Evolutionary conservation across 2,329 filamentous ascomycete genomes (phyloP).

Genomic region (Fonsecaea erecta): DNA sequence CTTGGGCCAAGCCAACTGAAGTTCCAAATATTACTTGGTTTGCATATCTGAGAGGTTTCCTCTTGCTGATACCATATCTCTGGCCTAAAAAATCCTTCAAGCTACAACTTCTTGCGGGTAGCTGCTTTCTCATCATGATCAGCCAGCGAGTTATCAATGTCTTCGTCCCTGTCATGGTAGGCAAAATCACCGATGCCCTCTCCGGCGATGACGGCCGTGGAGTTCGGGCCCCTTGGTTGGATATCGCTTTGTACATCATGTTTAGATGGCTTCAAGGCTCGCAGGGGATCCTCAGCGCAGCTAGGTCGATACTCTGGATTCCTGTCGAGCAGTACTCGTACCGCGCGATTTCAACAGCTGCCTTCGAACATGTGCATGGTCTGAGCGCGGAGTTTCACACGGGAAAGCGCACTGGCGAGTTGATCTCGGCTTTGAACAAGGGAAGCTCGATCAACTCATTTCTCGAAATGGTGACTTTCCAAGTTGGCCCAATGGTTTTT

Average conservation of each 20-base stretch:
- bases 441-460: constrained; percentile 96
- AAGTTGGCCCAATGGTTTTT: constrained; percentile 91
- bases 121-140: constrained; percentile 81
- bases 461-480: constrained; percentile 93
- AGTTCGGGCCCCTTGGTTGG: constrained; percentile 69
- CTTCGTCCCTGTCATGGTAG: constrained; percentile 80
- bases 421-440: constrained; percentile 93
- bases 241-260: constrained; percentile 75
- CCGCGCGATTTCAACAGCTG: constrained; percentile 87
- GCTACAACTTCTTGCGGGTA: constrained; percentile 76
- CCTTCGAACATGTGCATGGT: constrained; percentile 95
- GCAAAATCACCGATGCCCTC: constrained; percentile 76
- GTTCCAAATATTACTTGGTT: constrained; percentile 90
- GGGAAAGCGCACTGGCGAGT: constrained; percentile 94
- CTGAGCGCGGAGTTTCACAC: constrained; percentile 96
- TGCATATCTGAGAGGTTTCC: constrained; percentile 92
- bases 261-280: constrained; percentile 84
- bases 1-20: constrained; percentile 85
- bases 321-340: constrained; percentile 97
- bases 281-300: constrained; percentile 82
- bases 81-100: constrained; percentile 83
- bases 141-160: constrained; percentile 84
- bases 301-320: constrained; percentile 87
- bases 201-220: constrained; percentile 59
- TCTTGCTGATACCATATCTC: constrained; percentile 92